Conservation (phyloP, 768 basidiomycete genomes). For the Mycena maculata region DNA sequence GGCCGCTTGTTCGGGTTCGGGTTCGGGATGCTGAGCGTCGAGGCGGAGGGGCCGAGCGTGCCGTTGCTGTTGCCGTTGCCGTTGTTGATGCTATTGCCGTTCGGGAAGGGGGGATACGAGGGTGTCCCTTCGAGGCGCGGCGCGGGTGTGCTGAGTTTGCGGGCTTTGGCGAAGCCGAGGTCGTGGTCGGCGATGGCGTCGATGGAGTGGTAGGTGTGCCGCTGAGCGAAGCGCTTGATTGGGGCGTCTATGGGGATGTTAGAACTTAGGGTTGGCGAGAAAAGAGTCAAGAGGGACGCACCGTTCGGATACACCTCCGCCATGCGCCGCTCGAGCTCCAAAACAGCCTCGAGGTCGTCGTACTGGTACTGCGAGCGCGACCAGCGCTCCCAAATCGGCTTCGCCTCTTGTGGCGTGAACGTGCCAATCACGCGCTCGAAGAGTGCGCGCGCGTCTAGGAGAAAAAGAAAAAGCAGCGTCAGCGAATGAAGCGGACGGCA, state of each 20-base stretch:
- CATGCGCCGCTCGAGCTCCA: constrained; percentile 91
- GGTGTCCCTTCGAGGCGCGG: neutral
- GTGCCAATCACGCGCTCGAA: constrained; percentile 90
- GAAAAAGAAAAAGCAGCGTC: too few species aligned
- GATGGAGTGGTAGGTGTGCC: constrained; percentile 83
- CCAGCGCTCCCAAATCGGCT: constrained; percentile 96
- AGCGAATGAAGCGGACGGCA: neutral
- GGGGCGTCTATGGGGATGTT: constrained; percentile 71
- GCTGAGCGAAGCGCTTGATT: constrained; percentile 90
- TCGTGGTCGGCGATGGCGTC: constrained; percentile 93
- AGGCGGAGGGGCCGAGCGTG: neutral
- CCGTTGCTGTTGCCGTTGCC: neutral
- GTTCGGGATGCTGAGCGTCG: constrained; percentile 15
- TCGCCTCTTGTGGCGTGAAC: constrained; percentile 81
- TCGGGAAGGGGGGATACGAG: neutral
- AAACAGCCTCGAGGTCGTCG: constrained; percentile 88
- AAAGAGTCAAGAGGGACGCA: constrained; percentile 46
- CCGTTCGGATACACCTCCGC: constrained; percentile 89
- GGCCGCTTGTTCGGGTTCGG: constrained; percentile 43
- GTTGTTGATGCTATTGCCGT: neutral
- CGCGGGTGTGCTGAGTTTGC: constrained; percentile 43
- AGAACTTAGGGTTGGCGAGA: neutral
- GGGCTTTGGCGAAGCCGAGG: constrained; percentile 79
- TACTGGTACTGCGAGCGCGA: constrained; percentile 95
- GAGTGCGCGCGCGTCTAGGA: constrained; percentile 90